Conservation (phyloP, 2,329 filamentous ascomycete species). For the Diaporthe citriasiana region DNA sequence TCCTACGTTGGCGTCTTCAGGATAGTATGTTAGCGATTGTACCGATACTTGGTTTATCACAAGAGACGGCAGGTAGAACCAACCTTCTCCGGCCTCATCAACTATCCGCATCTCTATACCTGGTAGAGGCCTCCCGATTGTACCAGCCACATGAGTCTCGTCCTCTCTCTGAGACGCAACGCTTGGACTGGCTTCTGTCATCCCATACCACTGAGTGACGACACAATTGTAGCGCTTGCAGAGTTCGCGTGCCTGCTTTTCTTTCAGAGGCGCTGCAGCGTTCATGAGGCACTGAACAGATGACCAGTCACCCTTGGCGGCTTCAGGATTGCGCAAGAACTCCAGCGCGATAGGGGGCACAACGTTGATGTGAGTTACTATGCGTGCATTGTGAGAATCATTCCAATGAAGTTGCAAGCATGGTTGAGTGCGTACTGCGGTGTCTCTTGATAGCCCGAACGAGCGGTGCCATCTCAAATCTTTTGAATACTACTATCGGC, state of each 20-base stretch:
- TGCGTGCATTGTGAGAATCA: not conserved
- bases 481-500: conserved; percentile 41
- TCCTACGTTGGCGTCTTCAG: conserved; percentile 18
- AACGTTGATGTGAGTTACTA: conserved; percentile 41
- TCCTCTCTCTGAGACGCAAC: conserved; percentile 39
- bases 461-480: conserved; percentile 32
- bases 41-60: no score
- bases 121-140: conserved; percentile 36
- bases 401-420: no score
- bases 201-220: conserved; percentile 44
- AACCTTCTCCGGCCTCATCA: conserved; percentile 36
- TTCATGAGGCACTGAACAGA: conserved; percentile 45
- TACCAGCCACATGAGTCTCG: conserved; percentile 20
- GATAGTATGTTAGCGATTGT: no score
- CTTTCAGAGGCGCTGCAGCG: conserved; percentile 44
- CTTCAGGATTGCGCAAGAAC: conserved; percentile 36
- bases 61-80: not conserved
- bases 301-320: conserved; percentile 34
- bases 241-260: conserved; percentile 36
- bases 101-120: conserved; percentile 38
- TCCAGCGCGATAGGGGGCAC: conserved; percentile 39
- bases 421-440: conserved; percentile 33
- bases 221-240: conserved; percentile 31
- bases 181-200: conserved; percentile 42
- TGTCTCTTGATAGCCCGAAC: conserved; percentile 31